Conservation (phyloP, 108 stramenopile genomes). For the Ochromonas danica region DNA sequence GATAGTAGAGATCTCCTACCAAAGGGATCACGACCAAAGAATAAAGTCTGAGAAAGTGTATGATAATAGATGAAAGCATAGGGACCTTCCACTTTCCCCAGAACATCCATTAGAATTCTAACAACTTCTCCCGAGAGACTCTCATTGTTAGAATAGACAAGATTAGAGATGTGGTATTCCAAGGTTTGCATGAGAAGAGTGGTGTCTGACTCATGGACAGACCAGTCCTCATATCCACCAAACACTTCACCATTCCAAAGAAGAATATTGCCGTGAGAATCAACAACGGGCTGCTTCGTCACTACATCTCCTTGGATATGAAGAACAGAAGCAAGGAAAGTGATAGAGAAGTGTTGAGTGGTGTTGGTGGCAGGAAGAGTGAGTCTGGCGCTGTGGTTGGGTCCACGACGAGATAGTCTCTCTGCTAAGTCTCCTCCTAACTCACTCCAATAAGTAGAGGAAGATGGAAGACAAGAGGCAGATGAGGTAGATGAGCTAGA, state of each 20-base stretch:
- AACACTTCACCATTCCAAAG: slow-evolving; percentile 59
- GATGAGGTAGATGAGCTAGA: no score
- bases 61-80: slow-evolving; percentile 48
- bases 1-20: slow-evolving; percentile 52
- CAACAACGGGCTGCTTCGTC: slow-evolving; percentile 31
- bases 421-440: no score
- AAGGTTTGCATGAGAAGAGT: slow-evolving; percentile 17
- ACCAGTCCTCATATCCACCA: neutral
- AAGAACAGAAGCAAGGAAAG: slow-evolving; percentile 44
- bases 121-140: slow-evolving; percentile 13
- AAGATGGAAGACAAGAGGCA: no score
- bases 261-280: slow-evolving; percentile 46
- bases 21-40: slow-evolving; percentile 53
- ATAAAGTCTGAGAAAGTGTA: slow-evolving; percentile 6
- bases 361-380: no score
- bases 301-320: slow-evolving; percentile 45
- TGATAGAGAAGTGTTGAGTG: no score
- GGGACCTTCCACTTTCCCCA: slow-evolving; percentile 42
- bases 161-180: neutral
- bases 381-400: no score
- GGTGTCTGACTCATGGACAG: slow-evolving; percentile 32
- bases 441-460: no score
- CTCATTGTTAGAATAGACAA: slow-evolving; percentile 1
- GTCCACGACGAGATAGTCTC: no score
- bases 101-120: neutral